Evolutionary conservation across 192 early-diverging fungal species (phyloP).

Genomic region (Rhizophagus clarus): DNA sequence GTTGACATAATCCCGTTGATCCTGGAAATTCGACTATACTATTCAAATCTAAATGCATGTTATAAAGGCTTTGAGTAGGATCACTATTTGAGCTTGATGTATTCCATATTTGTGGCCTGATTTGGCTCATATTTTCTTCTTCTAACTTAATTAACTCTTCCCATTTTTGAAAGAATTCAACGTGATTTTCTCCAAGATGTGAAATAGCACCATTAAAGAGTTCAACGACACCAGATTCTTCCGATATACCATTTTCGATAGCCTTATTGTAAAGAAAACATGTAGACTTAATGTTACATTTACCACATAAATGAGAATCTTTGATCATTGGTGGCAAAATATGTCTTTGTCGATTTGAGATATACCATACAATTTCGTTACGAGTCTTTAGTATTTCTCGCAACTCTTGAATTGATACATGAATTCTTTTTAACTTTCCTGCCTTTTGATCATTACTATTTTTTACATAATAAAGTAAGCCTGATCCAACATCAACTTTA

Average conservation of each 20-base stretch:
- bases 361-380: constrained; percentile 70
- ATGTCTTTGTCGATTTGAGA: constrained; percentile 36
- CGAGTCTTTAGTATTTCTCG: constrained; percentile 70
- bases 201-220: constrained; percentile 66
- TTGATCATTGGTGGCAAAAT: constrained; percentile 73
- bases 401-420: constrained; percentile 64
- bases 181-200: constrained; percentile 60
- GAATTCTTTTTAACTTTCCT: constrained; percentile 66
- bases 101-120: constrained; percentile 73
- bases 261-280: constrained; percentile 77
- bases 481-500: constrained; percentile 64
- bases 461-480: constrained; percentile 80
- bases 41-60: constrained; percentile 20
- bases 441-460: constrained; percentile 19
- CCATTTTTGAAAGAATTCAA: constrained; percentile 81
- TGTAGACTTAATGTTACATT: constrained; percentile 63
- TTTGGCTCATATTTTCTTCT: constrained; percentile 65
- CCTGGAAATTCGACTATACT: not conserved
- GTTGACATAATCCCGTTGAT: not conserved
- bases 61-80: constrained; percentile 33
- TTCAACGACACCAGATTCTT: constrained; percentile 56
- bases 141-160: constrained; percentile 72
- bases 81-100: constrained; percentile 55
- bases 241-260: constrained; percentile 65
- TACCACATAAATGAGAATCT: constrained; percentile 60